Conservation (phyloP, 768 basidiomycete genomes). For the Clathrus columnatus region DNA sequence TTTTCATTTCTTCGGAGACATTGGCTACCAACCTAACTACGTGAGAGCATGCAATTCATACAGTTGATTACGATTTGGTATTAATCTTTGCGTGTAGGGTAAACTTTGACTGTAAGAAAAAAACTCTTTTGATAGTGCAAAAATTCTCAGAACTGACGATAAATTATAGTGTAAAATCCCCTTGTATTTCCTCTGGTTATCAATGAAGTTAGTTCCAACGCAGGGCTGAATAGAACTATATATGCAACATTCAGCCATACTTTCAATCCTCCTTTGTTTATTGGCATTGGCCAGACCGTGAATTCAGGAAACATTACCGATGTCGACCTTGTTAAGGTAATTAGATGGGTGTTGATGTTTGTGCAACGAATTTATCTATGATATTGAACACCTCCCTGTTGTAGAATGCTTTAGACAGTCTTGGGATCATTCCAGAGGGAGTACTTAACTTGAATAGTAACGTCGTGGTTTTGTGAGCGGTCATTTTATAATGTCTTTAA, state of each 20-base stretch:
- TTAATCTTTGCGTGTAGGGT: not conserved
- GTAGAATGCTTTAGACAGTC: not conserved
- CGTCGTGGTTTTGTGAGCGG: conserved; percentile 29
- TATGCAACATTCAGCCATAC: conserved; percentile 4
- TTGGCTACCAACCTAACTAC: not conserved
- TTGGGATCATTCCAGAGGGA: conserved; percentile 2
- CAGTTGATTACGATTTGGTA: too few relatives aligned
- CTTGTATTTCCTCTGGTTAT: not conserved
- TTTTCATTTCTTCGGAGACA: not conserved
- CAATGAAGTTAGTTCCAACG: conserved; percentile 1
- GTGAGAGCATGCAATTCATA: not conserved
- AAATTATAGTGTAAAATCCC: conserved; percentile 13
- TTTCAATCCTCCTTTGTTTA: not conserved
- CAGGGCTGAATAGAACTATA: not conserved
- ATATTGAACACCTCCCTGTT: not conserved
- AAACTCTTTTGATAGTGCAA: not conserved
- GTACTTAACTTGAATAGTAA: conserved; percentile 21
- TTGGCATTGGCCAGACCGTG: not conserved
- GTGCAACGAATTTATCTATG: not conserved
- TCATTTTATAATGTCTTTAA: conserved; percentile 22
- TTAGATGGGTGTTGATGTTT: not conserved
- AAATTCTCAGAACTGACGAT: not conserved
- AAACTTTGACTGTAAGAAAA: not conserved
- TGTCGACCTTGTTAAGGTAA: not conserved
- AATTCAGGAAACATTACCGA: not conserved